Conservation (phyloP, 805 yeast genomes). For the Yarrowia sp. region DNA sequence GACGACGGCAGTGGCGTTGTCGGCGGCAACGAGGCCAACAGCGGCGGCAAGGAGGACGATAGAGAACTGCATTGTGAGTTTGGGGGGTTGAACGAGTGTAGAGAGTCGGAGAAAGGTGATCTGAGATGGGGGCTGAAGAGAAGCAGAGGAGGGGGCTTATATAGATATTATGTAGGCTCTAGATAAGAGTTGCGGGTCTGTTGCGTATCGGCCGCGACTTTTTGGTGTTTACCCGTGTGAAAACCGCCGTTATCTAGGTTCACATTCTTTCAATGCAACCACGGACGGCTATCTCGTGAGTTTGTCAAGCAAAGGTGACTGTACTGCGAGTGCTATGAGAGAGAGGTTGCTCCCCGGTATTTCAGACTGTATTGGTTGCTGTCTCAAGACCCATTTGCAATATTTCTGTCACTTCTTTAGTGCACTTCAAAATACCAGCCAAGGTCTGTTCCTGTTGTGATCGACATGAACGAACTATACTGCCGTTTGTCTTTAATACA, state of each 20-base stretch:
- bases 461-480: slow-evolving; percentile 5
- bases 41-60: slow-evolving; percentile 18
- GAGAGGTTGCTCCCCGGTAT: no score
- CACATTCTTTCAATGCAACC: slow-evolving; percentile 30
- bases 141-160: background rate
- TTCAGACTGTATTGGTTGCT: no score
- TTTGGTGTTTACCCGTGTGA: slow-evolving; percentile 13
- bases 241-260: slow-evolving; percentile 18
- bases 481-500: slow-evolving; percentile 5
- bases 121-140: slow-evolving; percentile 1
- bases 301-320: no score
- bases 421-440: background rate
- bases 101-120: slow-evolving; percentile 4
- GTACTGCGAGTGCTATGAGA: no score
- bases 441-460: slow-evolving; percentile 5
- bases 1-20: slow-evolving; percentile 24
- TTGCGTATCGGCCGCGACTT: background rate
- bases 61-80: slow-evolving; percentile 19
- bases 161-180: background rate
- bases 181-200: background rate
- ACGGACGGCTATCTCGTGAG: slow-evolving; percentile 1
- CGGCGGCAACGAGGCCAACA: slow-evolving; percentile 21
- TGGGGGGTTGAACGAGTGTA: slow-evolving; percentile 7
- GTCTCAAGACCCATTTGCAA: no score
- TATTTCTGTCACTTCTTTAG: background rate